A percentile compares a stretch with the other conserved stretches of the same genome.
Evolutionary conservation across 192 early-diverging fungal species (phyloP).

Genomic region (Entomortierella beljakovae): DNA sequence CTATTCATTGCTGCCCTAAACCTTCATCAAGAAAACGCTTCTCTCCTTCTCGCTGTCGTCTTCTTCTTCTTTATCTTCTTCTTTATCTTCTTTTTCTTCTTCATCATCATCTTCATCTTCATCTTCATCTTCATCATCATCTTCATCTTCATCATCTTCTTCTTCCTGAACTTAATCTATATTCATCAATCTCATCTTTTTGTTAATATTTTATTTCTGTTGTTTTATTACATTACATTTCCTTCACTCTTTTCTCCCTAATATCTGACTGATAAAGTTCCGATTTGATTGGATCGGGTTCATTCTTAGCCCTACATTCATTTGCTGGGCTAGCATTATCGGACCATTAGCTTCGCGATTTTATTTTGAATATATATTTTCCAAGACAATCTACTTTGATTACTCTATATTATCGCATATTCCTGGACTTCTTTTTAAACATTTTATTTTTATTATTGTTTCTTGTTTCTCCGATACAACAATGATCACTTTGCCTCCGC

Average conservation of each 20-base stretch:
- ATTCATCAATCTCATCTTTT: not conserved
- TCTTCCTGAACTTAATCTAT: not conserved
- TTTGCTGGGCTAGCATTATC: not conserved
- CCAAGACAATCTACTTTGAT: too few species aligned
- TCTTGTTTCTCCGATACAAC: not conserved
- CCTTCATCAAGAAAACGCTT: too few species aligned
- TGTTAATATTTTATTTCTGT: not conserved
- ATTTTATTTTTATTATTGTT: not conserved
- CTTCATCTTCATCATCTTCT: not conserved
- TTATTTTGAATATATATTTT: not conserved
- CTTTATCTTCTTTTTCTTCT: not conserved
- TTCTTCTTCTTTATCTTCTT: not conserved
- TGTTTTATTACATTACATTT: not conserved
- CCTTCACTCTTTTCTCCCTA: not conserved
- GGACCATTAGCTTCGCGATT: not conserved
- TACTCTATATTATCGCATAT: not conserved
- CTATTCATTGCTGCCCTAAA: too few species aligned
- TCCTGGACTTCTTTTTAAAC: not conserved
- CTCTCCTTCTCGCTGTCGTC: not conserved
- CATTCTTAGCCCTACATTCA: not conserved
- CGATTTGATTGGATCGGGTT: too few species aligned
- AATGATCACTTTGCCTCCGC: conserved; percentile 49
- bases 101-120: not conserved
- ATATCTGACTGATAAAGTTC: not conserved
- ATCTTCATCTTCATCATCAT: not conserved